Evolutionary conservation across 1,284 basidiomycete genomes (phyloP).

Genomic region (Ceratobasidium sp.): DNA sequence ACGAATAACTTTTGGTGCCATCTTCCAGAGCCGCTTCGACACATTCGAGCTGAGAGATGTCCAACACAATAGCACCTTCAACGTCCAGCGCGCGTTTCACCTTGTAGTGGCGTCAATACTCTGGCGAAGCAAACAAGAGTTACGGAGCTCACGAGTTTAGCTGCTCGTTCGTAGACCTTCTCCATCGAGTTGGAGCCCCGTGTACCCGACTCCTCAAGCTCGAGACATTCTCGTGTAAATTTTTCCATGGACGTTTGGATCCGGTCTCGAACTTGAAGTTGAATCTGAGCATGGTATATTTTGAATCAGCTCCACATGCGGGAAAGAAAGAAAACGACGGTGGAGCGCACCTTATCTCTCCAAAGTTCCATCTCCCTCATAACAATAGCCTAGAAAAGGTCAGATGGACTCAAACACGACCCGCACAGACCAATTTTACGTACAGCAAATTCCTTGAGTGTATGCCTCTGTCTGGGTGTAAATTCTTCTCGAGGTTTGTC

Average conservation of each 20-base stretch:
- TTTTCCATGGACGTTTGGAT: conserved; percentile 96
- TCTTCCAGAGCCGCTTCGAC: conserved; percentile 77
- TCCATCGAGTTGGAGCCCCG: conserved; percentile 70
- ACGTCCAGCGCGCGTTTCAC: conserved; percentile 89
- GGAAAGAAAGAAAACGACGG: neutral
- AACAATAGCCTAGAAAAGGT: conserved; percentile 71
- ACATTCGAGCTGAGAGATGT: conserved; percentile 91
- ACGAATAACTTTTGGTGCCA: conserved; percentile 60
- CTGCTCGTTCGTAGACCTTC: conserved; percentile 86
- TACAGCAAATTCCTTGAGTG: conserved; percentile 90
- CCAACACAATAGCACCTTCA: conserved; percentile 91
- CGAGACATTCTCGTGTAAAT: conserved; percentile 93
- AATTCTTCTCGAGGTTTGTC: conserved; percentile 87
- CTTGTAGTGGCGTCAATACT: neutral
- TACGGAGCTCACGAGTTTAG: conserved; percentile 66
- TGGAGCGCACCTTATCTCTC: conserved; percentile 80
- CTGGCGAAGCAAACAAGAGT: neutral
- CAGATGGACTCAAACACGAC: neutral
- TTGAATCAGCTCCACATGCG: neutral
- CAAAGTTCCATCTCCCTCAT: conserved; percentile 97
- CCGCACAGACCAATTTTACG: neutral
- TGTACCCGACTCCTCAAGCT: conserved; percentile 71
- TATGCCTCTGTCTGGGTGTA: conserved; percentile 87
- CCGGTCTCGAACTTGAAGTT: conserved; percentile 87
- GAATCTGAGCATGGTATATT: conserved; percentile 65